Evolutionary conservation across 345 rosid genomes (phyloP).

Genomic region (Cardiospermum halicacabum): DNA sequence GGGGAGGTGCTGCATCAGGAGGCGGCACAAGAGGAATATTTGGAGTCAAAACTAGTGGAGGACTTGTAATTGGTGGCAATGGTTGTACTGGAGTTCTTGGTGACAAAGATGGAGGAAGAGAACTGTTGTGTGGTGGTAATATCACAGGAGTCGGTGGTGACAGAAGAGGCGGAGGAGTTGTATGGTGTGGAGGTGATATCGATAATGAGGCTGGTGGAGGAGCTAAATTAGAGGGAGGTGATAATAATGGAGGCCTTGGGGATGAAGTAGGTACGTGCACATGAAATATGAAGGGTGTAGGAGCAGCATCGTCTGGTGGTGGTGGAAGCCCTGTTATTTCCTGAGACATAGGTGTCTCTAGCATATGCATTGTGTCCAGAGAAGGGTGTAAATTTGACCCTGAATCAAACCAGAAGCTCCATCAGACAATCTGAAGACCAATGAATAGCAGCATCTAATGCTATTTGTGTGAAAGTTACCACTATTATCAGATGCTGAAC

Average conservation of each 20-base stretch:
- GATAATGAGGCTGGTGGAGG: not conserved
- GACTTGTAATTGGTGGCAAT: not conserved
- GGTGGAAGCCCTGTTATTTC: conserved; percentile 33
- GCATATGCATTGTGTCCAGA: conserved; percentile 34
- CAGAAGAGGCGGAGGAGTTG: not conserved
- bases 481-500: conserved; percentile 24
- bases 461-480: conserved; percentile 19
- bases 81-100: not conserved
- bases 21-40: not conserved
- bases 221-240: conserved; percentile 9
- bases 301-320: conserved; percentile 28
- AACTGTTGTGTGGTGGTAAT: not conserved
- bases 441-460: not conserved
- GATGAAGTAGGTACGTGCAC: conserved; percentile 22
- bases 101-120: not conserved
- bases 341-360: conserved; percentile 35
- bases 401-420: conserved; percentile 21
- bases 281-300: conserved; percentile 33
- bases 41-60: not conserved
- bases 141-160: not conserved
- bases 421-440: conserved; percentile 8
- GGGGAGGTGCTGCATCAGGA: conserved; percentile 2
- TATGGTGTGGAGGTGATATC: not conserved
- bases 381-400: conserved; percentile 28
- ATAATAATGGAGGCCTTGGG: conserved; percentile 16